phyloP scores from a whole-genome alignment of 495 filamentous ascomycete species.

The Penicillium alfredii region DNA sequence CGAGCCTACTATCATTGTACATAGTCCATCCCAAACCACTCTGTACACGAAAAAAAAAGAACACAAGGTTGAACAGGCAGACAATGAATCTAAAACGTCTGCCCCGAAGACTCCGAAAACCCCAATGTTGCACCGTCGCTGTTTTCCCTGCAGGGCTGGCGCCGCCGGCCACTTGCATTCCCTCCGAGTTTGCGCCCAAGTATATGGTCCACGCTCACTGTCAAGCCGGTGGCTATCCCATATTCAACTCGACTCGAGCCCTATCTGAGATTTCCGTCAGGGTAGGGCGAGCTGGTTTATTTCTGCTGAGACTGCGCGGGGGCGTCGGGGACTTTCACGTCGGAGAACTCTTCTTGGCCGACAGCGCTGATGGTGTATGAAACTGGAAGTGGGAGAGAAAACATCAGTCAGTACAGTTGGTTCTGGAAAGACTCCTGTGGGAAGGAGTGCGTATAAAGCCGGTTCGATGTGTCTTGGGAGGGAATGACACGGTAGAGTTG shows the following conservation, averaged over 20 bases:
- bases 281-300: constrained; percentile 6
- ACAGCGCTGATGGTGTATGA: constrained; percentile 82
- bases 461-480: background rate
- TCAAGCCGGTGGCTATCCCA: background rate
- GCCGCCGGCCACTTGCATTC: background rate
- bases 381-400: constrained; percentile 47
- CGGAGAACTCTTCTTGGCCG: constrained; percentile 96
- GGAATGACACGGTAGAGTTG: too few species aligned
- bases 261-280: too few species aligned
- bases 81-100: too few species aligned
- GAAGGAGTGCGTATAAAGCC: background rate
- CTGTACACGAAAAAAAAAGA: too few species aligned
- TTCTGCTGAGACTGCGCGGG: constrained; percentile 40
- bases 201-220: background rate
- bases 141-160: background rate
- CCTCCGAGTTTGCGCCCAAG: background rate
- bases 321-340: constrained; percentile 77
- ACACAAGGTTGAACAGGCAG: too few species aligned
- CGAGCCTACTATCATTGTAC: too few species aligned
- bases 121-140: background rate
- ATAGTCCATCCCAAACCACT: background rate
- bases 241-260: background rate
- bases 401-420: constrained; percentile 1
- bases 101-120: background rate
- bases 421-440: background rate